Base-by-base conservation (phyloP, 1,284 basidiomycete genomes). In the Trametes polyzona region DNA sequence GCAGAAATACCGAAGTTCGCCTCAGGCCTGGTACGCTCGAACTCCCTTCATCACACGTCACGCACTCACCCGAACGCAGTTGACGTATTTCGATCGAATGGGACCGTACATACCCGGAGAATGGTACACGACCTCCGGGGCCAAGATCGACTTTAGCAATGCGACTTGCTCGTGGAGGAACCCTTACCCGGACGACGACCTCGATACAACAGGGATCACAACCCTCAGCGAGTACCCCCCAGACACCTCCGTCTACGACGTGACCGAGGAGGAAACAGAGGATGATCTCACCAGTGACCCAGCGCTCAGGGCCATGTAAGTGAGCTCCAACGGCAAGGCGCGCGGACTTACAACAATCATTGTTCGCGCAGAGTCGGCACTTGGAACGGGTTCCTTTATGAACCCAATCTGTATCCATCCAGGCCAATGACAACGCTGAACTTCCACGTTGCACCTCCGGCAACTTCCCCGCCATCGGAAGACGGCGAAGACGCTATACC, bases 301-400 rank as follows among this genome's bases (percentile, higher is more conserved):
- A 3, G 17, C 29, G 1, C 51, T 59, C 11, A 41, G 51, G 35
- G 59, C 55, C 11, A 49, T 62, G 63, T 61, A 26, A 44, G 59
- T 47, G 7, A 12, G 21, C 21, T 17, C 26, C 4, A 2, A 29
- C 27, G 14, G 9, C 27, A 35, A 14, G 33, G 11, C 17, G 14
- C 33, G 33, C 17, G 11, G 4, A 11, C 14, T 35, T n/a, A n/a
- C 12, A 3, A 27, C 6, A 44, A 30, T n/a, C 24, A 27, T 39
- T 10, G 36, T 26, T 24, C 12, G 0, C 16, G 4, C 26, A 65
- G 63, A 10, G 42, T 62, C 2, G 55, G 55, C 12, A 50, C 55
- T 17, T 65, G 63, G 63, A 62, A 53, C n/a, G 63, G 63, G 16
- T 65, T 55, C 36, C 29, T 62, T 12, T 65, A 60, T 51, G 52